These are phyloP conservation scores for Maudiozyma barnettii DNA, from an alignment of 805 yeast genomes.

Conservation along the genomic window DNA sequence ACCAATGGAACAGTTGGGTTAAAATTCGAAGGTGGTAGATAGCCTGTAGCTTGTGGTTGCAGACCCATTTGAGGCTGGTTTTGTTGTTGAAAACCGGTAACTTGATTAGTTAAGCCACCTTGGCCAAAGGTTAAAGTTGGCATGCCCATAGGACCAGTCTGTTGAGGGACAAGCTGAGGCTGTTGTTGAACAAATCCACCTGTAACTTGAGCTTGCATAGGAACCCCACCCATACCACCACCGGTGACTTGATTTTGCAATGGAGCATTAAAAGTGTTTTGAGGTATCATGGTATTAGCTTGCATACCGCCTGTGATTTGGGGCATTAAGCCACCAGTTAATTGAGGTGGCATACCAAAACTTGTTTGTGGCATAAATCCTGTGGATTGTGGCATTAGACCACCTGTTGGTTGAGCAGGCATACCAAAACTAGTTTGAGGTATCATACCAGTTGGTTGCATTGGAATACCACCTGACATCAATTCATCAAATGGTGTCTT, in stretches of 20 bases:
- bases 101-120: constrained; percentile 22
- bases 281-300: constrained; percentile 36
- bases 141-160: constrained; percentile 30
- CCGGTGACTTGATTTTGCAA: constrained; percentile 35
- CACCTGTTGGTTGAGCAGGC: constrained; percentile 19
- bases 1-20: constrained; percentile 29
- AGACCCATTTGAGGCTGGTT: constrained; percentile 3
- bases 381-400: constrained; percentile 13
- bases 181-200: constrained; percentile 32
- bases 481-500: constrained; percentile 36
- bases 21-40: constrained; percentile 39
- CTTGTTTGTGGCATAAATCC: constrained; percentile 29
- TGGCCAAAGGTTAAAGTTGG: constrained; percentile 35
- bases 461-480: constrained; percentile 18
- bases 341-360: constrained; percentile 24
- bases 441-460: constrained; percentile 32
- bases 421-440: constrained; percentile 31
- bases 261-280: constrained; percentile 30
- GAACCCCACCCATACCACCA: constrained; percentile 30
- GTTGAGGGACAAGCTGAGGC: constrained; percentile 33
- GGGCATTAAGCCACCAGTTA: constrained; percentile 19
- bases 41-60: constrained; percentile 52
- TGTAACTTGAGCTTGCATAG: constrained; percentile 27
- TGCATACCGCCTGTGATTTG: constrained; percentile 30
- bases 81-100: constrained; percentile 26